Percentiles rank a stretch among this genome's conserved stretches.
Conservation (phyloP, 148 eudicot genomes). For the Camellia sinensis region DNA sequence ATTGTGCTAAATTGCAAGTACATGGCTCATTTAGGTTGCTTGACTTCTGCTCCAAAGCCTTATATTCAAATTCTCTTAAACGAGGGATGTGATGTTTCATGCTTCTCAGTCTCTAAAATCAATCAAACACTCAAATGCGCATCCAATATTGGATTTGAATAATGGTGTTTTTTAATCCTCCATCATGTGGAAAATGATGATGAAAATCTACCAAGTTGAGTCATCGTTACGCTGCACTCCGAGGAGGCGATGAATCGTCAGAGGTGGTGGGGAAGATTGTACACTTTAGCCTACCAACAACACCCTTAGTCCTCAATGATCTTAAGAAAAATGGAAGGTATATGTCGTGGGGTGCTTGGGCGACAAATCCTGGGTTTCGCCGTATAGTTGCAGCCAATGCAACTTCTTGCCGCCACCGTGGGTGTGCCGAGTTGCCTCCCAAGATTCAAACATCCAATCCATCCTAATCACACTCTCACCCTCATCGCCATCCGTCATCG, state of each 20-base stretch:
- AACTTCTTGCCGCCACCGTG: background rate
- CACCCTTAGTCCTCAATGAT: background rate
- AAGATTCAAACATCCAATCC: slow-evolving; percentile 9
- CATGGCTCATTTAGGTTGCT: slow-evolving; percentile 9
- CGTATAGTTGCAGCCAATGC: slow-evolving; percentile 5
- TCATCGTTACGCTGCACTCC: background rate
- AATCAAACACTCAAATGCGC: background rate
- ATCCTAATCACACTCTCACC: background rate
- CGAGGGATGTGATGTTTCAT: background rate
- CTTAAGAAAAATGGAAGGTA: background rate
- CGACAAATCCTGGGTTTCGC: background rate
- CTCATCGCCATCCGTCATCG: background rate
- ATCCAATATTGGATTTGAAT: background rate
- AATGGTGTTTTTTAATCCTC: background rate
- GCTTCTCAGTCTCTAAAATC: background rate
- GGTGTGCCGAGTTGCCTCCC: slow-evolving; percentile 10
- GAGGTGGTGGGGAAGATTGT: background rate
- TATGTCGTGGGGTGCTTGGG: background rate
- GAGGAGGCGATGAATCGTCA: too few relatives aligned
- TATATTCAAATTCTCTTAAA: background rate
- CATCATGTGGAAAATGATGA: background rate
- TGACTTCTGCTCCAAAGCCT: background rate
- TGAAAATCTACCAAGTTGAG: background rate
- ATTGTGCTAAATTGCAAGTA: background rate
- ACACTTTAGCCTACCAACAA: slow-evolving; percentile 16